phyloP scores from a whole-genome alignment of 768 basidiomycete species.

The Psilocybe azurescens region DNA sequence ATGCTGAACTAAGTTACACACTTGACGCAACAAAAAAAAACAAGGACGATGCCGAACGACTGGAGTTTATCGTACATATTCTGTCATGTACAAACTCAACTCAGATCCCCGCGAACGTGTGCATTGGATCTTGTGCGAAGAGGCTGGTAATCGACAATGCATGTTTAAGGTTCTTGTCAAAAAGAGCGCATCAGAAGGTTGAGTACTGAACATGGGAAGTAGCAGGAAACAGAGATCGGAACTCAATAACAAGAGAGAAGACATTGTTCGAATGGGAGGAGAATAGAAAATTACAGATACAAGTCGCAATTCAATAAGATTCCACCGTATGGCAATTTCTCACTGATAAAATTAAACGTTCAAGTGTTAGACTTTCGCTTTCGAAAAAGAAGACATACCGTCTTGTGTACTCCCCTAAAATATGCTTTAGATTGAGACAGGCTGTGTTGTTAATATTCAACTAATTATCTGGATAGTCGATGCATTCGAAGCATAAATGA shows the following conservation, averaged over 20 bases:
- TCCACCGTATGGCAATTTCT: neutral
- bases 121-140: constrained; percentile 16
- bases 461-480: too few species aligned
- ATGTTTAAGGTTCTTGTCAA: constrained; percentile 14
- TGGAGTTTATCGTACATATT: constrained; percentile 31
- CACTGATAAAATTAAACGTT: neutral
- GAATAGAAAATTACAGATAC: neutral
- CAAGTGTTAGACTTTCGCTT: neutral
- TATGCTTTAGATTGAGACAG: neutral
- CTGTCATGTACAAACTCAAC: constrained; percentile 25
- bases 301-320: neutral
- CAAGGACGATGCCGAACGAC: constrained; percentile 12
- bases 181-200: constrained; percentile 8
- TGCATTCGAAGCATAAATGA: too few species aligned
- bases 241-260: neutral
- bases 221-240: neutral
- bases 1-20: neutral
- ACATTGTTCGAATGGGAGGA: neutral
- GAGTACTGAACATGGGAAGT: constrained; percentile 8
- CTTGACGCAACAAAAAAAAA: constrained; percentile 7
- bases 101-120: constrained; percentile 2
- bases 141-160: constrained; percentile 18
- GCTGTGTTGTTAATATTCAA: too few species aligned
- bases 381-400: neutral
- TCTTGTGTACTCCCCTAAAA: neutral